Evolutionary conservation across 2,329 filamentous ascomycete genomes (phyloP), one percentile per base, ranked within the genome.

Genomic region (Calonectria henricotiae): DNA sequence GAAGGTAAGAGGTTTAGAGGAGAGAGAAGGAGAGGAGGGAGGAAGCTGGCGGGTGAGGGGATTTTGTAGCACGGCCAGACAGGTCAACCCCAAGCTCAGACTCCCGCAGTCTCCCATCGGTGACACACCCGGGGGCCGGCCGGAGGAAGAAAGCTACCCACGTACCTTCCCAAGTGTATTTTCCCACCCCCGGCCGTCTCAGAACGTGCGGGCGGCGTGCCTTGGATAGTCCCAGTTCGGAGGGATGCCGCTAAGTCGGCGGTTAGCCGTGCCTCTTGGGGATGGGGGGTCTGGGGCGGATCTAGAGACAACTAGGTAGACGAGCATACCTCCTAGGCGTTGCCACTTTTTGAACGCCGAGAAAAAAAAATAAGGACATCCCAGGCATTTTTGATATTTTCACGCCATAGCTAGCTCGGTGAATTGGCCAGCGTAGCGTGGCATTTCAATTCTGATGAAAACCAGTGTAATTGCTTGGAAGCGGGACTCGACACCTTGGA

Each of bases 101-200:
- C 67, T 64, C 47, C 58, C 60, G 49, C 67, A 72, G 60, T 63
- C 47, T 75, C 68, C 64, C 46, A 60, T 77, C 72, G 75, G 75
- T 77, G 75, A 75, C 72, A 77, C 75, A 74, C 73, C 75, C 75
- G 75, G 75, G 65, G 71, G 70, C 73, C 73, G 70, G 72, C 51
- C 62, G 70, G 63, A 55, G 68, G 55, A 61, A 66, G 68, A 68
- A 76, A 30, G 75, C 73, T 76, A 74, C 73, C 72, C 65, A 51
- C 43, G 43, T 37, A 49, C 46, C 54, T 67, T 58, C 44, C 64
- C 64, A 58, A 43, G 54, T 41, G 11, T 35, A 23, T 43, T 13
- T 37, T 30, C 47, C 41, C 47, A 54, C 47, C 62, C 62, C 62
- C 39, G 37, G 47, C 62, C 49, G 49, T 62, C 39, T 65, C 49